Conservation (phyloP, 371 early-diverging fungal genomes). For the Nematocida displodere region DNA sequence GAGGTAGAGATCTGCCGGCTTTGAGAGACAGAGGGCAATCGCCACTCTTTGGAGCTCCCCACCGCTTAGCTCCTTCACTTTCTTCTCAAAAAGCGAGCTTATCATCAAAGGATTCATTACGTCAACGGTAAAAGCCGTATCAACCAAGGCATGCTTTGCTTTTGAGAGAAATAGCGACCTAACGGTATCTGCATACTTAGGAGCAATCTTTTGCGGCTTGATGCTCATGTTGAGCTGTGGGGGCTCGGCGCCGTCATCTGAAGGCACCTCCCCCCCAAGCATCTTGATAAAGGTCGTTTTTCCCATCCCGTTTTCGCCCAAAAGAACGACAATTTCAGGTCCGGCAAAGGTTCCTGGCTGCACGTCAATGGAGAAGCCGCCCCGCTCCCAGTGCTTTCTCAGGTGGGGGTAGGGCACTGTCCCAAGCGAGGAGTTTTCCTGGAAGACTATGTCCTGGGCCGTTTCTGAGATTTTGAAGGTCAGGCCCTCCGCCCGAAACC, state of each 20-base stretch:
- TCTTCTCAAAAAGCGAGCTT: constrained; percentile 83
- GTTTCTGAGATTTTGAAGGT: constrained; percentile 83
- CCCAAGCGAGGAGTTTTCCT: not conserved
- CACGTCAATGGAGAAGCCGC: constrained; percentile 74
- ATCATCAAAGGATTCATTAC: constrained; percentile 90
- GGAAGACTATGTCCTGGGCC: constrained; percentile 64
- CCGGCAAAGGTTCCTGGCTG: constrained; percentile 81
- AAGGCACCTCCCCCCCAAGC: constrained; percentile 77
- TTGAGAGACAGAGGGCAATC: constrained; percentile 82
- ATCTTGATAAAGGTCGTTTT: constrained; percentile 94
- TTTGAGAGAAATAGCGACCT: constrained; percentile 84
- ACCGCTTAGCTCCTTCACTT: constrained; percentile 81
- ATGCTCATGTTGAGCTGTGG: constrained; percentile 76
- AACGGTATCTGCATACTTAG: constrained; percentile 83
- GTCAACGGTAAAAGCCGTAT: constrained; percentile 90
- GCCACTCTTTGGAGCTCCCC: constrained; percentile 99
- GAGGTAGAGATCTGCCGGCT: constrained; percentile 91
- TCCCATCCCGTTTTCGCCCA: constrained; percentile 99
- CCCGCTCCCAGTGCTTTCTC: not conserved
- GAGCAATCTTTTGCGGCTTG: constrained; percentile 97
- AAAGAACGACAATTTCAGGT: constrained; percentile 94
- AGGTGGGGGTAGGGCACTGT: constrained; percentile 1
- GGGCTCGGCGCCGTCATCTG: constrained; percentile 70
- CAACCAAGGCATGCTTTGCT: constrained; percentile 80
- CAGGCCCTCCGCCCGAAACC: constrained; percentile 91